Percentiles rank a stretch among this genome's conserved stretches.
phyloP scores from a whole-genome alignment of 139 green algal species.

The Closterium sp. region DNA sequence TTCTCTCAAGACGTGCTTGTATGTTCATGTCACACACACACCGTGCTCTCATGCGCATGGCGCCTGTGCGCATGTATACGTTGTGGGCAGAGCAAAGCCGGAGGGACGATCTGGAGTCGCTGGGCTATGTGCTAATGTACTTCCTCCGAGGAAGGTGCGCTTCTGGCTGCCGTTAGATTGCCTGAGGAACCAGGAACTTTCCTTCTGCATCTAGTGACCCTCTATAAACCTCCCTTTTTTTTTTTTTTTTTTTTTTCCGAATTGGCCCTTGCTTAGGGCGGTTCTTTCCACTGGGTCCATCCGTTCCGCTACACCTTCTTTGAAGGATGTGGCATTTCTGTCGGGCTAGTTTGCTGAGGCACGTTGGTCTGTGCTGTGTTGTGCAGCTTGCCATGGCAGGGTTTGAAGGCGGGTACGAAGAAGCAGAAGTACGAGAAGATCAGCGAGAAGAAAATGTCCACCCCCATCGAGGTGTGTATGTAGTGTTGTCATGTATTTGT shows the following conservation, averaged over 20 bases:
- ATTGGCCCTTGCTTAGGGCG: too few species aligned
- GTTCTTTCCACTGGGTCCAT: too few species aligned
- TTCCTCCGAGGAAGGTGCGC: slow-evolving; percentile 83
- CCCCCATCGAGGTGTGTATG: slow-evolving; percentile 82
- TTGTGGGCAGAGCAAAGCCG: slow-evolving; percentile 83
- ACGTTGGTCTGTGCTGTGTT: too few species aligned
- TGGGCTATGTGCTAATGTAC: slow-evolving; percentile 98
- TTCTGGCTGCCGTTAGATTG: neutral
- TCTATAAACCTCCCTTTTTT: too few species aligned
- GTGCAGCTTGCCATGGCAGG: slow-evolving; percentile 89
- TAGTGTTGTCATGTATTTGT: neutral
- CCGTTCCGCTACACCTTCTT: too few species aligned
- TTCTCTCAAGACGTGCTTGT: neutral
- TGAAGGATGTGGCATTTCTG: too few species aligned
- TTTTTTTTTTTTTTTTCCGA: too few species aligned
- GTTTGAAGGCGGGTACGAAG: slow-evolving; percentile 97
- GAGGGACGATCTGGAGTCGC: slow-evolving; percentile 92
- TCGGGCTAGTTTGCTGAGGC: too few species aligned
- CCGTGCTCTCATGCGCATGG: neutral
- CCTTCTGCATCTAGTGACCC: too few species aligned
- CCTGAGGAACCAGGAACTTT: neutral
- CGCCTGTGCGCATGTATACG: neutral
- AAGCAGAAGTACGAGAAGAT: slow-evolving; percentile 99
- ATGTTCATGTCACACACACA: neutral
- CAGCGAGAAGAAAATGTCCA: slow-evolving; percentile 99